Conservation (phyloP, 2,329 filamentous ascomycete genomes). For the Claviceps maximensis region DNA sequence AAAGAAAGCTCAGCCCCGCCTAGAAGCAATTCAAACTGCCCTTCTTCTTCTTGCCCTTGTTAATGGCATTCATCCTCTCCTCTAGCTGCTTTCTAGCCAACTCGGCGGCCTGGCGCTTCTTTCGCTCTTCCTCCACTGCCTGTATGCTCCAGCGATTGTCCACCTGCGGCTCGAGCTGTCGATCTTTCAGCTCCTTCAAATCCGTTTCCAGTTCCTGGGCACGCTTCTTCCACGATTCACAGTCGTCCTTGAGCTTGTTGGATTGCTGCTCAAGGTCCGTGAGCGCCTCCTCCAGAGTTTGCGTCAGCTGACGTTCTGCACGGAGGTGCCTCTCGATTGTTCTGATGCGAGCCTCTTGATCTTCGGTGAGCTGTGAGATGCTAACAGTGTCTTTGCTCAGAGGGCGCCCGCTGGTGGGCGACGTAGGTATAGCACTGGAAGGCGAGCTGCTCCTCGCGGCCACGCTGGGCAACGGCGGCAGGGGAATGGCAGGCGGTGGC, state of each 20-base stretch:
- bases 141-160: conserved; percentile 61
- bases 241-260: conserved; percentile 82
- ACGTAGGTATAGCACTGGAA: conserved; percentile 30
- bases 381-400: conserved; percentile 61
- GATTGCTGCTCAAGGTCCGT: conserved; percentile 86
- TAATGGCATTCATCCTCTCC: conserved; percentile 86
- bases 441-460: conserved; percentile 34
- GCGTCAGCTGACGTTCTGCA: conserved; percentile 91
- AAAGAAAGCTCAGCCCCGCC: conserved; percentile 10
- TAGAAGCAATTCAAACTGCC: conserved; percentile 96
- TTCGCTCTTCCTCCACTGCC: conserved; percentile 90
- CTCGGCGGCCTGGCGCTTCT: conserved; percentile 82
- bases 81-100: conserved; percentile 79
- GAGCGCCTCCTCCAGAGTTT: conserved; percentile 87
- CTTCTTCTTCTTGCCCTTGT: conserved; percentile 88
- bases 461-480: conserved; percentile 69
- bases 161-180: conserved; percentile 31
- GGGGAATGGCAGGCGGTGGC: conserved; percentile 87
- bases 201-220: conserved; percentile 61
- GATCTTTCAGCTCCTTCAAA: conserved; percentile 50
- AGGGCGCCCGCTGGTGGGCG: conserved; percentile 50
- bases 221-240: conserved; percentile 83
- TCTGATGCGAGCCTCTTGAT: conserved; percentile 87
- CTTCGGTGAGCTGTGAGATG: conserved; percentile 72
- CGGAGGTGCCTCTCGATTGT: conserved; percentile 95